These are phyloP conservation scores for Kodamaea kaohsiungensis DNA, from an alignment of 805 yeast species.

Conservation along the genomic window DNA sequence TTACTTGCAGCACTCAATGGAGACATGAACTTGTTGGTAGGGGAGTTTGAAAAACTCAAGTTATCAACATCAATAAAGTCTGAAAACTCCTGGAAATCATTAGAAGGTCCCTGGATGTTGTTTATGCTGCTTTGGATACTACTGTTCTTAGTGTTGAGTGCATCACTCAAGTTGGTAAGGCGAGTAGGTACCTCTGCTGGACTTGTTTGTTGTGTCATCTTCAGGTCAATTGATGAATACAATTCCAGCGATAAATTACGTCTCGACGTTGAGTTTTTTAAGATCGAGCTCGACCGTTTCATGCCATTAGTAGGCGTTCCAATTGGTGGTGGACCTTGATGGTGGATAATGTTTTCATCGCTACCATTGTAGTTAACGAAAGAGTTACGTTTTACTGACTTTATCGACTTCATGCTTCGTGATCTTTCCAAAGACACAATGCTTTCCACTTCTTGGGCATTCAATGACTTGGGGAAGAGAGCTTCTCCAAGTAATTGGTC, in stretches of 20 bases:
- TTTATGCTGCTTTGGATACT: background rate
- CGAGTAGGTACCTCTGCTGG: background rate
- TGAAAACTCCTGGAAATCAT: constrained; percentile 42
- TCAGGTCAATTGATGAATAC: constrained; percentile 13
- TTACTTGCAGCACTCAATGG: background rate
- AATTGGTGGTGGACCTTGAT: constrained; percentile 18
- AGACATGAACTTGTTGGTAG: constrained; percentile 9
- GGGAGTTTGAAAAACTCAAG: constrained; percentile 31
- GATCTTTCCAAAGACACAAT: constrained; percentile 73
- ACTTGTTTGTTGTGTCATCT: background rate
- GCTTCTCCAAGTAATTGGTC: constrained; percentile 47
- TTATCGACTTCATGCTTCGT: constrained; percentile 56
- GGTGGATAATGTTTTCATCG: constrained; percentile 40
- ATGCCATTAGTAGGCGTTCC: constrained; percentile 18
- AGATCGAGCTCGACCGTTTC: constrained; percentile 38
- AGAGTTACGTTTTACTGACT: constrained; percentile 36
- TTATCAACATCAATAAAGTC: constrained; percentile 43
- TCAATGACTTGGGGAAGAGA: constrained; percentile 70
- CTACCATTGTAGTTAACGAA: constrained; percentile 42
- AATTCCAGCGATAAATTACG: constrained; percentile 17
- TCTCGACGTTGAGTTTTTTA: constrained; percentile 34
- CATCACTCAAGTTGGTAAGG: background rate
- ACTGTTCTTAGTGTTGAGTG: background rate
- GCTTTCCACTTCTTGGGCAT: constrained; percentile 68
- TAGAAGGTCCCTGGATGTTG: constrained; percentile 8